phyloP scores from a whole-genome alignment of 305 asterid species.

The Fraxinus dipetala region DNA sequence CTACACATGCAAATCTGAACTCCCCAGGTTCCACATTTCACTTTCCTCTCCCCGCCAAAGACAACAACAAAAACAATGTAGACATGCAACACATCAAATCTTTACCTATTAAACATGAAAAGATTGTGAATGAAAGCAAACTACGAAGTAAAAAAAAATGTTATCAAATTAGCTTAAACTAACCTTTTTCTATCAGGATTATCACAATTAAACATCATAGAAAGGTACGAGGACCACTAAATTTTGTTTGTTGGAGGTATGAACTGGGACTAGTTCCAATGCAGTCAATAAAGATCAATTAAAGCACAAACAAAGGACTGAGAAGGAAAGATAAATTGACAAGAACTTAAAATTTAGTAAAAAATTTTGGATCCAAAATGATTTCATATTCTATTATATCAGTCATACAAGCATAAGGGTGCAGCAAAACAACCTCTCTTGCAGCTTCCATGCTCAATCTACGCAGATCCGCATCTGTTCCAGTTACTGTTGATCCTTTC shows the following conservation, averaged over 20 bases:
- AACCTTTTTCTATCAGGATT: background rate
- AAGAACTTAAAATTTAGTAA: background rate
- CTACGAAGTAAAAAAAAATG: background rate
- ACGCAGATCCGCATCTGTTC: conserved; percentile 99
- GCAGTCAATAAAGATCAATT: conserved; percentile 1
- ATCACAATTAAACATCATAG: background rate
- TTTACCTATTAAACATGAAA: conserved; percentile 2
- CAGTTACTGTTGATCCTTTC: conserved; percentile 93
- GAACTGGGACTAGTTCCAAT: background rate
- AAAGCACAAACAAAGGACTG: background rate
- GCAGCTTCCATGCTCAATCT: conserved; percentile 99
- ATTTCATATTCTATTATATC: background rate
- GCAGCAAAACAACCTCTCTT: conserved; percentile 56
- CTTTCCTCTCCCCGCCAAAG: background rate
- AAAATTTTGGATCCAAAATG: background rate
- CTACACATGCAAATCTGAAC: background rate
- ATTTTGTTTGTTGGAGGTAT: background rate
- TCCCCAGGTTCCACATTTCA: conserved; percentile 9
- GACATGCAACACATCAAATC: background rate
- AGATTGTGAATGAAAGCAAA: background rate
- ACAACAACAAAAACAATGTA: background rate
- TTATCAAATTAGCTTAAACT: background rate
- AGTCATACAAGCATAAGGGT: conserved; percentile 3
- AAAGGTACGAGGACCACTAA: conserved; percentile 1
- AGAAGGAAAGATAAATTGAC: background rate